Conservation (phyloP, 1,284 basidiomycete genomes). For the Cutaneotrichosporon arboriforme region DNA sequence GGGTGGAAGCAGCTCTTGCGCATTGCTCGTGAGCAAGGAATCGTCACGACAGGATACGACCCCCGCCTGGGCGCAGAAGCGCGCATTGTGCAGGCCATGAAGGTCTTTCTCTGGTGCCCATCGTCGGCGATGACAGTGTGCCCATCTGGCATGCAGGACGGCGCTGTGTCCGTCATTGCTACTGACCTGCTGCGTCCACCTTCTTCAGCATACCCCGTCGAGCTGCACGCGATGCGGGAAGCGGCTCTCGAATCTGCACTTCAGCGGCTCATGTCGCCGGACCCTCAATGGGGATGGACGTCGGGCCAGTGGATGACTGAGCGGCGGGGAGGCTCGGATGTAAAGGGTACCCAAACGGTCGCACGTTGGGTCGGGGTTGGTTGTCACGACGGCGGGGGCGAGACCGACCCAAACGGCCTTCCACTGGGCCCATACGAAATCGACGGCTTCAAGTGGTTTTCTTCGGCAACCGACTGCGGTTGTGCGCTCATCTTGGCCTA, state of each 20-base stretch:
- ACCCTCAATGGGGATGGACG: conserved; percentile 60
- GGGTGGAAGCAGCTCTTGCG: conserved; percentile 18
- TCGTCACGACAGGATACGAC: conserved; percentile 16
- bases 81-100: conserved; percentile 16
- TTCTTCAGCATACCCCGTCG: background rate
- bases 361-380: conserved; percentile 6
- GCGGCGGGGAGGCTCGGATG: conserved; percentile 70
- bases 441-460: conserved; percentile 77
- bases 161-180: conserved; percentile 3
- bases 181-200: conserved; percentile 5
- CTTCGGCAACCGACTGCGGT: conserved; percentile 63
- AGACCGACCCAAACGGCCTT: conserved; percentile 13
- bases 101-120: conserved; percentile 14
- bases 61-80: conserved; percentile 2
- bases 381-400: background rate
- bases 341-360: conserved; percentile 67
- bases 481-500: conserved; percentile 12
- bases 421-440: conserved; percentile 38
- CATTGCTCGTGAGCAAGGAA: conserved; percentile 10
- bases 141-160: conserved; percentile 18
- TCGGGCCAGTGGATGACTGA: conserved; percentile 84
- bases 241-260: conserved; percentile 9
- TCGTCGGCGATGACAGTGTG: conserved; percentile 10
- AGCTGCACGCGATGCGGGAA: background rate
- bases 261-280: conserved; percentile 22